Evolutionary conservation across 371 early-diverging fungal genomes (phyloP), one percentile per base, ranked within the genome.

Genomic region (Rhizomucor pusillus): DNA sequence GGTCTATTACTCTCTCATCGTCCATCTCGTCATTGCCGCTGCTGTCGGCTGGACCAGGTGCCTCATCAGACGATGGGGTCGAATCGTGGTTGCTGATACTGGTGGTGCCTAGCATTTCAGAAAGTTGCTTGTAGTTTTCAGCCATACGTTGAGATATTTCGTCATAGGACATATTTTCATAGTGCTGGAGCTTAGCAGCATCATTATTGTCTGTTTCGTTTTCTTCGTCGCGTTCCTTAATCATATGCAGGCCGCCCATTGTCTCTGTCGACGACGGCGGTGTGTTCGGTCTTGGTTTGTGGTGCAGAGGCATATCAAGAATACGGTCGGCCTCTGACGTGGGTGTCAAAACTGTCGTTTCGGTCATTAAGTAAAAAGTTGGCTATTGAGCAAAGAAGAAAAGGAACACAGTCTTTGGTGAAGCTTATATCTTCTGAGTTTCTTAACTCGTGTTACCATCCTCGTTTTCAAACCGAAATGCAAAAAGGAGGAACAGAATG

Each of bases 101-200:
- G n/a, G 44, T 56, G 14, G 49, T 56, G 33, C 65, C 60, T 22
- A 75, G 52, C 59, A 75, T 66, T 36, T 63, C 66, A 10, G 69
- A 63, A 10, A 76, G 52, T 50, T 73, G 71, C 24, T 65, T 62
- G 47, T 71, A 68, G 37, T 58, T 76, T 47, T 76, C 77, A 36
- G 71, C 71, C 62, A 76, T 64, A 6, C 60, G 63, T 39, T 63
- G 57, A 34, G 77, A 64, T 50, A 76, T 66, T 57, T 76, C 77
- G 25, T 73, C 73, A 59, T 68, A 73, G 16, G 73, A 59, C 73
- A 76, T 73, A 37, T 65, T 65, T 51, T 76, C 73, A 52, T 73
- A 73, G n/a, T 73, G 58, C 37, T 66, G 64, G 25, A 56, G 63
- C 20, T 64, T 41, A 25, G 55, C 19, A 29, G 57, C 46, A 6